Conservation (phyloP, 176 grass and related monocot genomes). For the Aegilops longissima region DNA sequence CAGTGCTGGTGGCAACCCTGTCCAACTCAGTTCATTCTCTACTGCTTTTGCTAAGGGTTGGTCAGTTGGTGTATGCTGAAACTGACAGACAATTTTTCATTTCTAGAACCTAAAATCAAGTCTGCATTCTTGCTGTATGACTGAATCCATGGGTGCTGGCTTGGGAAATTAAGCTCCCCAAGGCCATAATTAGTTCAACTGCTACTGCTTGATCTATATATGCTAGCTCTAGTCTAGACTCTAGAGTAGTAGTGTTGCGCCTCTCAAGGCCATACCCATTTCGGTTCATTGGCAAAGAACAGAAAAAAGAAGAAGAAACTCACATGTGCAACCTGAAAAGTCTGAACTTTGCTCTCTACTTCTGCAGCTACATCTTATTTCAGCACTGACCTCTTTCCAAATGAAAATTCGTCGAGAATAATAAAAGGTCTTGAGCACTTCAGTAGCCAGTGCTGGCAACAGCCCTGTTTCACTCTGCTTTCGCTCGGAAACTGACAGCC, state of each 20-base stretch:
- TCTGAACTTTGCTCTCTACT: background rate
- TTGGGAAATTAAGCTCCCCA: no score
- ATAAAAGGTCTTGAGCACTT: background rate
- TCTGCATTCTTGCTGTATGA: no score
- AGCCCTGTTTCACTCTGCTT: background rate
- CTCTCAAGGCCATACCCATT: conserved; percentile 29
- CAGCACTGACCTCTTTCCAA: background rate
- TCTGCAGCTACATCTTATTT: background rate
- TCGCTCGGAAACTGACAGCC: no score
- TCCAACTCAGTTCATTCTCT: no score
- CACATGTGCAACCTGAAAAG: background rate
- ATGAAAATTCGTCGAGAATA: background rate
- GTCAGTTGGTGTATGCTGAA: background rate
- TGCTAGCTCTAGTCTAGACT: background rate
- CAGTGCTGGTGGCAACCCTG: no score
- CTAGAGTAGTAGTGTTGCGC: background rate
- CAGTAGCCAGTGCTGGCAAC: no score
- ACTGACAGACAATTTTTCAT: background rate
- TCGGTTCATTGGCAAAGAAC: background rate
- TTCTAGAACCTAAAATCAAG: no score
- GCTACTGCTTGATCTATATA: background rate
- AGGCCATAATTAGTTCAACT: background rate
- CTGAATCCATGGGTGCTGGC: no score
- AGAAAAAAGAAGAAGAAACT: no score
- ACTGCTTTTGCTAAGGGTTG: no score